Conservation (phyloP, 345 rosid genomes). For the Populus davidiana region DNA sequence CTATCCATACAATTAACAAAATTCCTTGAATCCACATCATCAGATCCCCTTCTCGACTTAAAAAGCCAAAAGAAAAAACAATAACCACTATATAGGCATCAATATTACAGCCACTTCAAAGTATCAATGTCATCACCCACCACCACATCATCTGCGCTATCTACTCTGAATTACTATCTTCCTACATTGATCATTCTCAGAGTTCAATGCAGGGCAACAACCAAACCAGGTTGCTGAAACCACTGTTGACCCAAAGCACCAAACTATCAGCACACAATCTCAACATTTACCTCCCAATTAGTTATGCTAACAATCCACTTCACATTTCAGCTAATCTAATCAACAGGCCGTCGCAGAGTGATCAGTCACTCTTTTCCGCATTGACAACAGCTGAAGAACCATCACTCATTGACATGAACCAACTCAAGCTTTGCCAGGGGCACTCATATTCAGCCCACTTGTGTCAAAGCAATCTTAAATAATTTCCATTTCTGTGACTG, state of each 20-base stretch:
- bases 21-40: background rate
- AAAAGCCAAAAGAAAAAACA: background rate
- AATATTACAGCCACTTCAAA: background rate
- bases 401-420: background rate
- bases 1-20: background rate
- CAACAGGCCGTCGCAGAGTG: no score
- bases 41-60: background rate
- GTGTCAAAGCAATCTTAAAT: no score
- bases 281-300: background rate
- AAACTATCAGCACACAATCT: background rate
- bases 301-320: no score
- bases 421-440: background rate
- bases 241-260: background rate
- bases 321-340: no score
- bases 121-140: background rate
- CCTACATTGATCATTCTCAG: background rate
- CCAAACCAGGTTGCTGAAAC: background rate
- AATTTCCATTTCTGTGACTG: no score
- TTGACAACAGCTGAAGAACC: no score
- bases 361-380: no score
- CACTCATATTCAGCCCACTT: background rate
- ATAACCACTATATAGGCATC: background rate
- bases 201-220: background rate
- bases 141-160: background rate
- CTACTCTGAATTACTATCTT: background rate